These are phyloP conservation scores for Metarhizium album DNA, from an alignment of 2,329 filamentous ascomycete genomes.

Conservation along the genomic window DNA sequence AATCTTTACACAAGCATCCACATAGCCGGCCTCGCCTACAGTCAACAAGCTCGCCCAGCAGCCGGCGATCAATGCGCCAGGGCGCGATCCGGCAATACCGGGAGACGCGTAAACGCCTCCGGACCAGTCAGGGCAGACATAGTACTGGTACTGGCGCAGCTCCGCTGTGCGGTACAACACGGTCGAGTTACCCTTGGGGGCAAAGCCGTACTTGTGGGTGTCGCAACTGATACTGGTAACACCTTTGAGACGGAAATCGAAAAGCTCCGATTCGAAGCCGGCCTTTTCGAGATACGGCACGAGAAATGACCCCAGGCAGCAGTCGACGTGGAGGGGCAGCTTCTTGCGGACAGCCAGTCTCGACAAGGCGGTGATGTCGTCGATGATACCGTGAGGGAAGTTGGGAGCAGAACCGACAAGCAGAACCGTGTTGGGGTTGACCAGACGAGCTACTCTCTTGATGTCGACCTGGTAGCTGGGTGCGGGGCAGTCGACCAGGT, in stretches of 20 bases:
- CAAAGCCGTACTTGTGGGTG: constrained; percentile 98
- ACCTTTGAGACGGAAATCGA: constrained; percentile 89
- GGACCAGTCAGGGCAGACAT: constrained; percentile 87
- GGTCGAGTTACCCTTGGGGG: constrained; percentile 92
- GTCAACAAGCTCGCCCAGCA: constrained; percentile 92
- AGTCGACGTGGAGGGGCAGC: constrained; percentile 89
- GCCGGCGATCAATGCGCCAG: constrained; percentile 86
- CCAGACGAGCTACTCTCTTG: constrained; percentile 64
- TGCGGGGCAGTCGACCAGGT: constrained; percentile 77
- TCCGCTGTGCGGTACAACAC: constrained; percentile 75
- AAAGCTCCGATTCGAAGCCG: constrained; percentile 80
- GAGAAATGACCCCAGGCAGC: constrained; percentile 92
- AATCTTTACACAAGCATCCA: constrained; percentile 77
- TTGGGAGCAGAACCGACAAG: constrained; percentile 93
- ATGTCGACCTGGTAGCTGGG: constrained; percentile 79
- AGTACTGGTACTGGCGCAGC: constrained; percentile 87
- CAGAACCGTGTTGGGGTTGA: constrained; percentile 89
- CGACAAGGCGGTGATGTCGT: constrained; percentile 81
- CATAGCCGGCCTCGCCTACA: constrained; percentile 78
- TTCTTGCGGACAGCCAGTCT: constrained; percentile 69
- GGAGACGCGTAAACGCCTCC: constrained; percentile 94
- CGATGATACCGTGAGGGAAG: constrained; percentile 96
- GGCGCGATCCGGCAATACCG: constrained; percentile 80
- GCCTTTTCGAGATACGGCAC: constrained; percentile 85
- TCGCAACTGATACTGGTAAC: constrained; percentile 95